Evolutionary conservation across 73 alveolate genomes (phyloP), one percentile per base, ranked within the genome.

Genomic region (Paramecium sexaurelia): DNA sequence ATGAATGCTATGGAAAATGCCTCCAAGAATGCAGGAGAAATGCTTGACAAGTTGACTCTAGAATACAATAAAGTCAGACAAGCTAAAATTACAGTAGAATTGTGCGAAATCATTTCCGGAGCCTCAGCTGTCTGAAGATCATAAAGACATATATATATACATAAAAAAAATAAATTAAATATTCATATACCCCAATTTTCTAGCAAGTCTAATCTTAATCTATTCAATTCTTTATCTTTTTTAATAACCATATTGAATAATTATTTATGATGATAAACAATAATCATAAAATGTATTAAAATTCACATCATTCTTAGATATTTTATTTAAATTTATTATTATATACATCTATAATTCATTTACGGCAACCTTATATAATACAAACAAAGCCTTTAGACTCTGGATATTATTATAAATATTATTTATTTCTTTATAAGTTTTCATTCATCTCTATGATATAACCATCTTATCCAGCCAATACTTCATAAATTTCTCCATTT

Each of bases 1-100:
- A 96, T 96, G 99, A 85, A 75, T 29, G 99, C 99, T 71, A 96
- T 96, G 99, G 99, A 95, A 91, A 92, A 92, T 95, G 99, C 99
- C 24, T 94, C 97, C 66, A 96, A 96, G 93, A 96, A 96, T 82
- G 97, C 97, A 22, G 94, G 95, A 67, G 98, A 95, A 66, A 92
- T 96, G 95, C 94, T 95, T 56, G 96, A 92, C 6, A 94, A 94
- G 75, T 92, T 96, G 92, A 92, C 95, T 84, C 87, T 96, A 22
- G 96, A 94, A 37, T 96, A 94, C 93, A 96, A 96, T 92, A 96
- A 95, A 90, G 99, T 96, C 33, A 94, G 99, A 78, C 96, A 96
- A 93, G 96, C 96, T 36, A 89, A 93, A 56, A 96, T 96, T 61
- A 96, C 99, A 67, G 92, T 91, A 94, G 99, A 96, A 91, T 92